phyloP scores from a whole-genome alignment of 352 stramenopile species.

The Phytophthora fragariae region DNA sequence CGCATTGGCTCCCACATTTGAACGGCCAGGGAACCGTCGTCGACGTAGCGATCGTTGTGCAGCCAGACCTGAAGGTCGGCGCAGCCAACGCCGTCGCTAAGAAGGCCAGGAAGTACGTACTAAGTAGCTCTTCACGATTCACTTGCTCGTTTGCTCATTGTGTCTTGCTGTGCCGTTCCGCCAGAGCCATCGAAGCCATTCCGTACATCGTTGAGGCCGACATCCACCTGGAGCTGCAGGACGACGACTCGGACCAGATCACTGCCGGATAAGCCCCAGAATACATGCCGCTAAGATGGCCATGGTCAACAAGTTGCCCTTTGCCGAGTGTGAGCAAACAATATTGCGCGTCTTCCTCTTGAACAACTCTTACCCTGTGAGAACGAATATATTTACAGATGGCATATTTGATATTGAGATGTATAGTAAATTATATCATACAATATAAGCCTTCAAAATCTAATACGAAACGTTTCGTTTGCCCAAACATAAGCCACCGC shows the following conservation, averaged over 20 bases:
- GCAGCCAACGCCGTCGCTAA: conserved; percentile 79
- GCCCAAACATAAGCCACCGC: conserved; percentile 17
- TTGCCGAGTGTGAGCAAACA: conserved; percentile 4
- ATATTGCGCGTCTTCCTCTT: neutral
- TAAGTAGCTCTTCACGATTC: neutral
- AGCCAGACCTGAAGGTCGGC: conserved; percentile 78
- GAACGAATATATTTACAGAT: too few relatives aligned
- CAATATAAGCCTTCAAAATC: neutral
- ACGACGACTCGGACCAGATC: conserved; percentile 51
- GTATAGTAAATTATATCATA: neutral
- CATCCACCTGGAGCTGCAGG: conserved; percentile 84
- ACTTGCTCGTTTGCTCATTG: neutral
- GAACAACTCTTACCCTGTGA: too few relatives aligned
- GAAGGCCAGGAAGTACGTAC: conserved; percentile 63
- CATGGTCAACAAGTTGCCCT: conserved; percentile 16
- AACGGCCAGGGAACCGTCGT: conserved; percentile 73
- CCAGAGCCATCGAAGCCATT: conserved; percentile 81
- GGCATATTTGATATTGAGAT: too few relatives aligned
- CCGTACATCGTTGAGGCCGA: conserved; percentile 82
- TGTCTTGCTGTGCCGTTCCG: neutral
- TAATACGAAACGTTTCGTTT: conserved; percentile 2
- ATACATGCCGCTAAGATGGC: neutral
- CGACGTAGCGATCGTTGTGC: conserved; percentile 82
- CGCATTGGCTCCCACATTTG: conserved; percentile 75
- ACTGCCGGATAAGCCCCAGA: neutral